Evolutionary conservation across 768 basidiomycete species (phyloP).

Genomic region (Boletus pseudopeckii): DNA sequence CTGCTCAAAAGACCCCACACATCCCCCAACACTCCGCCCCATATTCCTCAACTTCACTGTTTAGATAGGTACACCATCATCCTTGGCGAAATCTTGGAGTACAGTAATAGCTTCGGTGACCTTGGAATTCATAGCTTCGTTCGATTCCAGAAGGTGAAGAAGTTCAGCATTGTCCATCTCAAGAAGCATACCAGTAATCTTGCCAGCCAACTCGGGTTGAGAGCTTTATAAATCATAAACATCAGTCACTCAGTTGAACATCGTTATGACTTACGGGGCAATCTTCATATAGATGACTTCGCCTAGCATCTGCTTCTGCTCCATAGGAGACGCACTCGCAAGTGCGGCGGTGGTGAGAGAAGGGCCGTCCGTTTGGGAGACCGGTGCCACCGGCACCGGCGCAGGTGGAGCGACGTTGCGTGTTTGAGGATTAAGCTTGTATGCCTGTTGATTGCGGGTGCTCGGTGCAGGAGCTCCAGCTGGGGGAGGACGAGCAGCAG

Average conservation of each 20-base stretch:
- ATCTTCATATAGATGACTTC: slow-evolving; percentile 96
- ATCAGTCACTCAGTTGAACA: not conserved
- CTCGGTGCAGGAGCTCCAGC: slow-evolving; percentile 46
- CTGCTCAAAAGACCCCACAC: slow-evolving; percentile 35
- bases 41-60: not conserved
- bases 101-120: slow-evolving; percentile 89
- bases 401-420: slow-evolving; percentile 35
- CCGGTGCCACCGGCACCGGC: slow-evolving; percentile 34
- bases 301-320: slow-evolving; percentile 99
- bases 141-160: slow-evolving; percentile 79
- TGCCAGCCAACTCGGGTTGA: slow-evolving; percentile 93
- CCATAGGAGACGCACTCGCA: slow-evolving; percentile 58
- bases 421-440: slow-evolving; percentile 35
- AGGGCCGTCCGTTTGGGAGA: slow-evolving; percentile 48
- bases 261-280: slow-evolving; percentile 49
- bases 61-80: slow-evolving; percentile 22
- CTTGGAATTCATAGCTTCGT: slow-evolving; percentile 83
- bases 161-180: slow-evolving; percentile 99
- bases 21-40: slow-evolving; percentile 8
- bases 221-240: slow-evolving; percentile 40
- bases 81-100: slow-evolving; percentile 75
- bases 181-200: slow-evolving; percentile 97
- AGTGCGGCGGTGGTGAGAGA: slow-evolving; percentile 61
- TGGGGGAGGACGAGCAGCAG: slow-evolving; percentile 42
- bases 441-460: slow-evolving; percentile 32